Percentiles rank a stretch among this genome's conserved stretches.
These are phyloP conservation scores for Collybia sordida DNA, from an alignment of 768 basidiomycete species.

Conservation along the genomic window DNA sequence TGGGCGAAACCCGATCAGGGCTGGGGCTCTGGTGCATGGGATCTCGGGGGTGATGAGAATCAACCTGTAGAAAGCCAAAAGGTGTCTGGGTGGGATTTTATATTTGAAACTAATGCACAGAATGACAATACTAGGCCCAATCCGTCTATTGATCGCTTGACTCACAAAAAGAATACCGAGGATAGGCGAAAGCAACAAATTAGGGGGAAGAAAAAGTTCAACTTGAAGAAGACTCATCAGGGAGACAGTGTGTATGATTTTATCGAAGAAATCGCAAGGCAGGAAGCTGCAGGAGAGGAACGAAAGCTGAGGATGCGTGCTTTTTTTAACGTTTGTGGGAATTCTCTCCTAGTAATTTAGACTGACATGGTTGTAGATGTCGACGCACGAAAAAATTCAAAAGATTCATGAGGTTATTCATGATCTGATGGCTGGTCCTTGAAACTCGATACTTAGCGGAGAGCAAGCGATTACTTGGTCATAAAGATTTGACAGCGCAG, in stretches of 20 bases:
- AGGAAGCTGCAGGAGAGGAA: slow-evolving; percentile 34
- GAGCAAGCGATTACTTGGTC: too few relatives aligned
- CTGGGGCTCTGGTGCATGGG: slow-evolving; percentile 1
- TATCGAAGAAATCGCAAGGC: slow-evolving; percentile 45
- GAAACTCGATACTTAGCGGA: too few relatives aligned
- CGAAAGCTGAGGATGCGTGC: slow-evolving; percentile 45
- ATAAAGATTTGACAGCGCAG: too few relatives aligned
- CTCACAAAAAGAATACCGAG: not conserved
- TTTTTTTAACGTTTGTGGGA: slow-evolving; percentile 46
- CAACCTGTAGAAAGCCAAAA: not conserved
- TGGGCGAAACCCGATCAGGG: not conserved
- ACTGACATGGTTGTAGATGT: slow-evolving; percentile 37
- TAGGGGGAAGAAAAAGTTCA: slow-evolving; percentile 1
- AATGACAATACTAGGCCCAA: not conserved
- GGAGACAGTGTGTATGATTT: slow-evolving; percentile 28
- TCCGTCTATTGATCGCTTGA: not conserved
- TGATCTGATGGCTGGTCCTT: too few relatives aligned
- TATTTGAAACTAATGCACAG: not conserved
- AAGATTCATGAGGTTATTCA: slow-evolving; percentile 51
- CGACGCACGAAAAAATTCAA: slow-evolving; percentile 51
- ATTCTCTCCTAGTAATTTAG: not conserved
- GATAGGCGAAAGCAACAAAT: not conserved
- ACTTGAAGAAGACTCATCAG: not conserved
- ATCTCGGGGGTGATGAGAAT: too few relatives aligned
- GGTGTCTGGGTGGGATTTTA: not conserved